A percentile compares a stretch with the other conserved stretches of the same genome.
Evolutionary conservation across 2,329 filamentous ascomycete species (phyloP).

Genomic region (Polytolypa hystricis): DNA sequence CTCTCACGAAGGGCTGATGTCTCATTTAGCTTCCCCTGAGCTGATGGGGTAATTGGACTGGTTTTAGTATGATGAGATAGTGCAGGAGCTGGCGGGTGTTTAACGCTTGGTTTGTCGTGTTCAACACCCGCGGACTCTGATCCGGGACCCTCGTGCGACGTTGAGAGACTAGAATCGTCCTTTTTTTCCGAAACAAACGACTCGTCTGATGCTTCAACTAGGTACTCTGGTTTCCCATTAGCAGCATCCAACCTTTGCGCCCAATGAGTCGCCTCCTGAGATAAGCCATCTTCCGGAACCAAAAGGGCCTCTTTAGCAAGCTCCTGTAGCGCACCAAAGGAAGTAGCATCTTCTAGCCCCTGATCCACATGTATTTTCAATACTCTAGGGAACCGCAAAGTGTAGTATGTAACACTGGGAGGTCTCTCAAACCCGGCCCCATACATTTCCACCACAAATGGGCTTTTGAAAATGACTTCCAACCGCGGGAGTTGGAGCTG

Average conservation of each 20-base stretch:
- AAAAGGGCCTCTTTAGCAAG: conserved; percentile 50
- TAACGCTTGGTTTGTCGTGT: too few species aligned
- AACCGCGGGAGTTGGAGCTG: conserved; percentile 25
- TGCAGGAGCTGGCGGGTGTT: too few species aligned
- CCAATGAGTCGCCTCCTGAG: conserved; percentile 9
- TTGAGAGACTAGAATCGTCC: too few species aligned
- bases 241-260: conserved; percentile 6
- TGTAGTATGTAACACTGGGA: conserved; percentile 58
- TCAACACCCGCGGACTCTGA: too few species aligned
- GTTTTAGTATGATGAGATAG: too few species aligned
- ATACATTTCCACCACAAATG: conserved; percentile 67
- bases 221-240: conserved; percentile 9
- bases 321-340: conserved; percentile 58
- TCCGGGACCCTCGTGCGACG: too few species aligned
- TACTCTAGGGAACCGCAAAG: conserved; percentile 64
- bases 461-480: conserved; percentile 50
- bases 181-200: too few species aligned
- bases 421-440: conserved; percentile 70
- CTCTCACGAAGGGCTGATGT: not conserved
- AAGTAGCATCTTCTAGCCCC: conserved; percentile 55
- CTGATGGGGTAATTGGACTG: too few species aligned
- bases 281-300: conserved; percentile 21
- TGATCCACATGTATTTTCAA: conserved; percentile 70
- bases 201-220: conserved; percentile 9
- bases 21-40: not conserved